These are phyloP conservation scores for Aspergillus puulaauensis DNA, from an alignment of 2,329 filamentous ascomycete genomes.

Conservation along the genomic window DNA sequence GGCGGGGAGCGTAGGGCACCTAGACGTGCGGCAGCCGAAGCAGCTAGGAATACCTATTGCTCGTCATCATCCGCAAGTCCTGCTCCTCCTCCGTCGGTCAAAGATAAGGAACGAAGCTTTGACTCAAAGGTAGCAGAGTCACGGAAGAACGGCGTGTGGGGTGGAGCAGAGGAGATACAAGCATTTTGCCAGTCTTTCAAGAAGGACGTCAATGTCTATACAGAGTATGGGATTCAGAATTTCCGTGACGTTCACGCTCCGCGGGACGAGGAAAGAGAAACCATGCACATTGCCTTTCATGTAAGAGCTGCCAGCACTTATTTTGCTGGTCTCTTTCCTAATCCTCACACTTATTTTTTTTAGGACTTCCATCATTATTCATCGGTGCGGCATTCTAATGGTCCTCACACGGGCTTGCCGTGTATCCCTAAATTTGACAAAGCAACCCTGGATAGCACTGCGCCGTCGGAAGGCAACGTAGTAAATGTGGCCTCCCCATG, in stretches of 20 bases:
- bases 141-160: conserved; percentile 61
- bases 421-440: conserved; percentile 36
- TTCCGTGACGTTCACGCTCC: conserved; percentile 49
- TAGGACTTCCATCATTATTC: conserved; percentile 67
- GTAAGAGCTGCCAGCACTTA: conserved; percentile 41
- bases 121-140: conserved; percentile 60
- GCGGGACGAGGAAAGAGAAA: conserved; percentile 32
- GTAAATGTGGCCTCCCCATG: conserved; percentile 50
- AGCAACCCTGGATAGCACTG: conserved; percentile 12
- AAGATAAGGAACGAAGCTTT: conserved; percentile 59
- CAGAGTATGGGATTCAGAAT: conserved; percentile 36
- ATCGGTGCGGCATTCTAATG: conserved; percentile 61
- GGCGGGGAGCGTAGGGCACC: conserved; percentile 59
- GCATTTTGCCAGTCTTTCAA: conserved; percentile 64
- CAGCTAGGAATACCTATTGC: conserved; percentile 50
- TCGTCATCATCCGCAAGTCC: conserved; percentile 47
- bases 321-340: background rate
- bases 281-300: conserved; percentile 62
- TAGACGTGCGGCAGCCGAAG: conserved; percentile 48
- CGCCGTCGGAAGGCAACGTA: conserved; percentile 16
- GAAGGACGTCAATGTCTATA: conserved; percentile 63
- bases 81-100: conserved; percentile 43
- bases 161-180: conserved; percentile 66
- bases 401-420: conserved; percentile 58
- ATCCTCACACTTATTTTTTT: conserved; percentile 9